Conservation (phyloP, 495 filamentous ascomycete genomes). For the Hyaloscypha finlandica region DNA sequence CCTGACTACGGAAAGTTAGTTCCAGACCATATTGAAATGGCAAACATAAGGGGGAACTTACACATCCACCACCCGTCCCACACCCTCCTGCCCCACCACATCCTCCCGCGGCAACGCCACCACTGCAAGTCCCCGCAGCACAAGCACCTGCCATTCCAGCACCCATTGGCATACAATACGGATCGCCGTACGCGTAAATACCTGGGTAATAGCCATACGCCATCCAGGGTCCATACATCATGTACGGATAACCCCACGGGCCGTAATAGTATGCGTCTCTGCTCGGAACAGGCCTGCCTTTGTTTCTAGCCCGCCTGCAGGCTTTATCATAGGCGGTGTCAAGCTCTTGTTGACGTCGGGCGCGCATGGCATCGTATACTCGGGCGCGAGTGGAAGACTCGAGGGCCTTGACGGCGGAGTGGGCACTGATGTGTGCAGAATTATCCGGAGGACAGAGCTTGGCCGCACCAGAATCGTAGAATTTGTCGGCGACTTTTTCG, state of each 20-base stretch:
- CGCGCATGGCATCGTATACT: conserved; percentile 33
- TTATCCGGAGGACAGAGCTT: conserved; percentile 54
- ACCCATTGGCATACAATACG: conserved; percentile 56
- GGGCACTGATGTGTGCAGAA: conserved; percentile 72
- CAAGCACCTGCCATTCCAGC: conserved; percentile 45
- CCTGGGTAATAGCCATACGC: conserved; percentile 43
- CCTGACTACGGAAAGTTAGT: conserved; percentile 24
- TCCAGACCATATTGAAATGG: neutral
- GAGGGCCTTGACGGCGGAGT: conserved; percentile 55
- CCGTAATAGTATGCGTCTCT: conserved; percentile 53
- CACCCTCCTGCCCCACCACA: conserved; percentile 49
- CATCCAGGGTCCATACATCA: conserved; percentile 40
- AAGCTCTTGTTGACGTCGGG: conserved; percentile 40
- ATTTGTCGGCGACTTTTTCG: conserved; percentile 54
- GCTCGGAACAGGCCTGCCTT: conserved; percentile 51
- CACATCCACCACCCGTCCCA: conserved; percentile 44
- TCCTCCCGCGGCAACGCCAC: conserved; percentile 40
- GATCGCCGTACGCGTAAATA: conserved; percentile 48
- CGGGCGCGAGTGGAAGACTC: conserved; percentile 17
- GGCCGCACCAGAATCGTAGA: conserved; percentile 55
- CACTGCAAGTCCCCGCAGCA: conserved; percentile 44
- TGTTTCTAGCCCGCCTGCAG: conserved; percentile 60
- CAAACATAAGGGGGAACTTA: neutral
- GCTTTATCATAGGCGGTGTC: conserved; percentile 64
- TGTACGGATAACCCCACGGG: conserved; percentile 54